Evolutionary conservation across 2,329 filamentous ascomycete genomes (phyloP).

Genomic region (Scedosporium minutisporum): DNA sequence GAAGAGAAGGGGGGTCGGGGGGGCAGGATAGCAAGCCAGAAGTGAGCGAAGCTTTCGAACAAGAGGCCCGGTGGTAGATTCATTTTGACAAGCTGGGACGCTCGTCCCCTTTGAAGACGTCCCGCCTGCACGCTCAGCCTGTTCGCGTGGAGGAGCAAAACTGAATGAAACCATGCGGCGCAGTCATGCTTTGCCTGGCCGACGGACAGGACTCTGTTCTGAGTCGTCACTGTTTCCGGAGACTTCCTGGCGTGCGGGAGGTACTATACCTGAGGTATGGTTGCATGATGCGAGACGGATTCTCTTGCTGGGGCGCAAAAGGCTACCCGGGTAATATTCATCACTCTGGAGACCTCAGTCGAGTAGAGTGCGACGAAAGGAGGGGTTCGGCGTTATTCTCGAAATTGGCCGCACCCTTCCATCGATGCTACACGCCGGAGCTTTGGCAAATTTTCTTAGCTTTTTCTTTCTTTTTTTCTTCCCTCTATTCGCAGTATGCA

Average conservation of each 20-base stretch:
- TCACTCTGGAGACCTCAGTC: not conserved
- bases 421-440: not conserved
- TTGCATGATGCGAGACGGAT: not conserved
- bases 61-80: not conserved
- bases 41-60: not conserved
- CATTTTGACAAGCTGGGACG: not conserved
- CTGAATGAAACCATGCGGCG: not conserved
- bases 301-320: not conserved
- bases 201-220: too few relatives aligned
- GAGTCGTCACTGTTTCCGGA: not conserved
- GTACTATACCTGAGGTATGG: not conserved
- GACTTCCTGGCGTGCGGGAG: not conserved
- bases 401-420: not conserved
- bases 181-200: not conserved
- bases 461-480: not conserved
- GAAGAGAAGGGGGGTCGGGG: too few relatives aligned
- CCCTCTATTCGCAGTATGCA: not conserved
- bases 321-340: conserved; percentile 3
- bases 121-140: not conserved
- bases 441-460: not conserved
- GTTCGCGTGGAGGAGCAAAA: not conserved
- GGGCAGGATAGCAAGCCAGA: not conserved
- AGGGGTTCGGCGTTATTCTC: conserved; percentile 3
- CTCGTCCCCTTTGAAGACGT: not conserved
- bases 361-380: not conserved